Evolutionary conservation across 164 flowering plant genomes (phyloP), one percentile per base, ranked within the genome.

Genomic region (Malania oleifera): DNA sequence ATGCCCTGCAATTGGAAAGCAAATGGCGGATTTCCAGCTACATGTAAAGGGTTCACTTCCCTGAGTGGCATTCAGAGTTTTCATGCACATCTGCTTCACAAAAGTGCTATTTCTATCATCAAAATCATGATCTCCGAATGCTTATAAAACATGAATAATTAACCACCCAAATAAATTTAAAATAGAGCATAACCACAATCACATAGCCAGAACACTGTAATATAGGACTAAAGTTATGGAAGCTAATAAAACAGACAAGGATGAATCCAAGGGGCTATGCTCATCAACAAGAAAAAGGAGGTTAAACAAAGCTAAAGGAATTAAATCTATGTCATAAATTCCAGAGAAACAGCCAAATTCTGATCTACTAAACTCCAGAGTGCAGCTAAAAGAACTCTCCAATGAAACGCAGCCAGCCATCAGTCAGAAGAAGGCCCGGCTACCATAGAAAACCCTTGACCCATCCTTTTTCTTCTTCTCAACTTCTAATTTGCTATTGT

Each of bases 401-500:
- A 31, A 31, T 7, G 17, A 20, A 9, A 19, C 14, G 51, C 34
- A 37, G 57, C 47, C 56, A 41, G 26, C 19, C 9, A 48, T 10
- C 35, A 52, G 48, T 77, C 58, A 78, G 73, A 82, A 82, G 62
- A 90, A 89, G 13, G 95, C 97, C 13, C 95, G 65, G 74, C 97
- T 87, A 35, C 97, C 97, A 52, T 90, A 90, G 61, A 90, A 90
- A 34, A 90, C 93, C 65, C 93, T 72, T 1, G 91, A 71, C 15
- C 87, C 85, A 50, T 81, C 87, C 66, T 84, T 82, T 61, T 79
- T 89, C 74, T 82, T 86, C 43, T 73, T 70, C 34, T 77, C 81
- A 7, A 47, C 1, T 14, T 77, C 80, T 17, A 57, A 17, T 2
- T 74, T 74, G 54, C 59, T 64, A 34, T 37, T 53, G 17, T 37